phyloP scores from a whole-genome alignment of 2,329 filamentous ascomycete genomes.

The Penicillium sclerotiorum region DNA sequence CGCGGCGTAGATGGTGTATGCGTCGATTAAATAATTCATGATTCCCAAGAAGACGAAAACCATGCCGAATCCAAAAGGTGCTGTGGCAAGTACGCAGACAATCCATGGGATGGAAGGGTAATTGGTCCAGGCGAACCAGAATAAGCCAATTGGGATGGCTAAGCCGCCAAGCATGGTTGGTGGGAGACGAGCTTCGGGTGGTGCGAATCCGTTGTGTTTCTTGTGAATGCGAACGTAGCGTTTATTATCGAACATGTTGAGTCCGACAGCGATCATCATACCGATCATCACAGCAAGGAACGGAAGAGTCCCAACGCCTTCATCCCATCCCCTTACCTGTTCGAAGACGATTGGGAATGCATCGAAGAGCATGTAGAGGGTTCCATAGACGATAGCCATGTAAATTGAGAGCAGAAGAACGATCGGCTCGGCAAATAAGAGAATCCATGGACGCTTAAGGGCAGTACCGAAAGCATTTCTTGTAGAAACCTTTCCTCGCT shows the following conservation, averaged over 20 bases:
- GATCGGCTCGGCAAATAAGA: constrained; percentile 52
- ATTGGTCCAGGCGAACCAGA: constrained; percentile 61
- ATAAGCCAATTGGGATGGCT: constrained; percentile 55
- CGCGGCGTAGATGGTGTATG: constrained; percentile 42
- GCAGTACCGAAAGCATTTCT: constrained; percentile 44
- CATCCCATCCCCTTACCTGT: constrained; percentile 44
- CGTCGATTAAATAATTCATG: constrained; percentile 42
- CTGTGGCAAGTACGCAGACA: constrained; percentile 32
- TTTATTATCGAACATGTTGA: constrained; percentile 16
- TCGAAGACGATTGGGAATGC: constrained; percentile 53
- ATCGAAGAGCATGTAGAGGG: constrained; percentile 52
- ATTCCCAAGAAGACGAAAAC: constrained; percentile 36
- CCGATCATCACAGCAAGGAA: constrained; percentile 16
- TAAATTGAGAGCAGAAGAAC: constrained; percentile 48
- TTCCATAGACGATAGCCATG: constrained; percentile 50
- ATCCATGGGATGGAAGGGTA: constrained; percentile 40
- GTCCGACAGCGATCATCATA: constrained; percentile 13
- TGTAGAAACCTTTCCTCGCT: constrained; percentile 42
- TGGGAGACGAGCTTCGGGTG: constrained; percentile 58
- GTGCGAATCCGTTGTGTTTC: constrained; percentile 50
- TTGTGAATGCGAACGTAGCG: constrained; percentile 14
- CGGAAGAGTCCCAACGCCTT: constrained; percentile 20
- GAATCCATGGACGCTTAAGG: constrained; percentile 46
- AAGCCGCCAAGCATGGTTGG: constrained; percentile 50
- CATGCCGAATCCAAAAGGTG: constrained; percentile 39